These are phyloP conservation scores for Chlamydomonas reinhardtii DNA, from an alignment of 163 green algal species.

Conservation along the genomic window DNA sequence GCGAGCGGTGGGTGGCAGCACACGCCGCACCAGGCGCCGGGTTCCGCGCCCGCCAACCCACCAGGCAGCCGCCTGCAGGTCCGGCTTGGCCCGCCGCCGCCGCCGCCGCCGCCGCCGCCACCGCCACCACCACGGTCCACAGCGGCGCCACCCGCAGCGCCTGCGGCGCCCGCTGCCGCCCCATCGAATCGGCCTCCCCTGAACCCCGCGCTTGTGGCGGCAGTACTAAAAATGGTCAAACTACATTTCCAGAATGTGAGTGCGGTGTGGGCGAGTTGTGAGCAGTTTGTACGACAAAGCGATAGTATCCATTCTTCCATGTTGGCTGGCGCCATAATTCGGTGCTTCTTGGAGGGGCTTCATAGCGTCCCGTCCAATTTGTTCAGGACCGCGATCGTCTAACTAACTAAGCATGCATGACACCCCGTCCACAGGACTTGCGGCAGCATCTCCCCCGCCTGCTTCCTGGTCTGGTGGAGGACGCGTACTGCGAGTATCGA, in stretches of 20 bases:
- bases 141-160: neutral
- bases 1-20: too few relatives aligned
- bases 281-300: too few relatives aligned
- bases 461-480: slow-evolving; percentile 17
- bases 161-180: neutral
- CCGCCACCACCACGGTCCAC: neutral
- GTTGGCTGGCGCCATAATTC: too few relatives aligned
- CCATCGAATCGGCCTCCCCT: neutral
- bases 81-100: neutral
- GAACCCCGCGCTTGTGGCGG: neutral
- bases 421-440: slow-evolving; percentile 27
- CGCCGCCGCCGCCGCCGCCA: neutral
- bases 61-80: neutral
- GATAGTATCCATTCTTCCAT: too few relatives aligned
- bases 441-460: neutral
- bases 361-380: too few relatives aligned
- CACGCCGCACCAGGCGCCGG: neutral
- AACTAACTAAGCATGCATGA: too few relatives aligned
- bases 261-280: too few relatives aligned
- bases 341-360: too few relatives aligned
- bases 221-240: slow-evolving; percentile 11
- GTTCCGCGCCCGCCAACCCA: neutral
- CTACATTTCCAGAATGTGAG: slow-evolving; percentile 17
- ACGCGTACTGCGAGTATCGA: slow-evolving; percentile 21
- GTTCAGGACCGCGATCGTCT: too few relatives aligned